Evolutionary conservation across 2,329 filamentous ascomycete genomes (phyloP).

Genomic region (Cladosporium austrohemisphaericum): DNA sequence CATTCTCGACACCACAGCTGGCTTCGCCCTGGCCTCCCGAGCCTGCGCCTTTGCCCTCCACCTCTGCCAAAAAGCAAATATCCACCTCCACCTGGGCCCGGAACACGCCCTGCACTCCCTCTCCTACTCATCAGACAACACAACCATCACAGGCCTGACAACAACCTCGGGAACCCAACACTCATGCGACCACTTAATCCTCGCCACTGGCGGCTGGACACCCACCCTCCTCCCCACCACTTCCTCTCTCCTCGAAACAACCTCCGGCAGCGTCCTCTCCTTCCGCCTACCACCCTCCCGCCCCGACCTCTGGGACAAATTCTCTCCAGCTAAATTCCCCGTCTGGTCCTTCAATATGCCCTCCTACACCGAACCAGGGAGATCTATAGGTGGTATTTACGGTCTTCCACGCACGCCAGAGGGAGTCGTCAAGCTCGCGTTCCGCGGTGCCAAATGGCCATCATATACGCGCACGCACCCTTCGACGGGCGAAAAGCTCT

Average conservation of each 20-base stretch:
- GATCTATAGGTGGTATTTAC: slow-evolving; percentile 48
- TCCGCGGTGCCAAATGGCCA: slow-evolving; percentile 51
- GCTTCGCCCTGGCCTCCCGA: slow-evolving; percentile 14
- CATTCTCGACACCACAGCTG: slow-evolving; percentile 16
- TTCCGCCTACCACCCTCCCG: neutral
- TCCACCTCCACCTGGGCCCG: too few relatives aligned
- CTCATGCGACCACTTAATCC: neutral
- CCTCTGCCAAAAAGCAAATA: too few relatives aligned
- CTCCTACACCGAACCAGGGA: slow-evolving; percentile 11
- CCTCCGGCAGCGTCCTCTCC: neutral
- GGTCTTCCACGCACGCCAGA: slow-evolving; percentile 46
- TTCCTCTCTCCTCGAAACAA: neutral
- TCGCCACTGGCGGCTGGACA: neutral
- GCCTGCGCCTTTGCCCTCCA: slow-evolving; percentile 16
- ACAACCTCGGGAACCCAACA: neutral
- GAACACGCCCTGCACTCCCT: neutral
- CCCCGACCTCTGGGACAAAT: neutral
- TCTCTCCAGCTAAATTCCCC: neutral
- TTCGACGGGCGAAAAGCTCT: too few relatives aligned
- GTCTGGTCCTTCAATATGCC: neutral
- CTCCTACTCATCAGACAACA: neutral
- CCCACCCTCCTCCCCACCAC: neutral
- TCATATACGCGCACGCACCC: too few relatives aligned
- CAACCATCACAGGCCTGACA: neutral
- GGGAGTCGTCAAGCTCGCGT: slow-evolving; percentile 51